These are phyloP conservation scores for Imleria badia DNA, from an alignment of 768 basidiomycete genomes.

Conservation along the genomic window DNA sequence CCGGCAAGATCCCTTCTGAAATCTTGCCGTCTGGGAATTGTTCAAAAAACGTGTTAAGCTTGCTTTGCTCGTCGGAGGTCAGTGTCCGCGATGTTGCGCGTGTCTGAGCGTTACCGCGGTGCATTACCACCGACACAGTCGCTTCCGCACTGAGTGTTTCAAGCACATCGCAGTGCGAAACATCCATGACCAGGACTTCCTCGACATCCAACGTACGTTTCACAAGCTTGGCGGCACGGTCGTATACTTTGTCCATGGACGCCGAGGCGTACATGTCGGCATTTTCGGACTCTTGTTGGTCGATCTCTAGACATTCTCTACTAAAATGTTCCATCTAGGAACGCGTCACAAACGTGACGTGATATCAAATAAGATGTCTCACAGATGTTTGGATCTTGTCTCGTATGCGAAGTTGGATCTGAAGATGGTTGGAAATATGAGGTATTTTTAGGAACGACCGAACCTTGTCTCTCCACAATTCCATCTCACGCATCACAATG, in stretches of 20 bases:
- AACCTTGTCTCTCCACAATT: slow-evolving; percentile 93
- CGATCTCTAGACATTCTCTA: slow-evolving; percentile 91
- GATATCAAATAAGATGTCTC: slow-evolving; percentile 23
- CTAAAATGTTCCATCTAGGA: slow-evolving; percentile 91
- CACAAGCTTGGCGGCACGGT: slow-evolving; percentile 86
- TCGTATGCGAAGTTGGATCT: slow-evolving; percentile 88
- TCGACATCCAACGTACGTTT: slow-evolving; percentile 90
- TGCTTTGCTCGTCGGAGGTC: slow-evolving; percentile 68
- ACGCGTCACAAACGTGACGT: background rate
- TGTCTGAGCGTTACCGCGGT: slow-evolving; percentile 60
- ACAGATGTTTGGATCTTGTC: slow-evolving; percentile 91
- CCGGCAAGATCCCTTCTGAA: slow-evolving; percentile 82
- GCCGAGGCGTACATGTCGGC: slow-evolving; percentile 26
- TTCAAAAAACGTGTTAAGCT: slow-evolving; percentile 73
- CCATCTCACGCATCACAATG: slow-evolving; percentile 93
- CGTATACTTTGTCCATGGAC: slow-evolving; percentile 87
- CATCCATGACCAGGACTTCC: slow-evolving; percentile 89
- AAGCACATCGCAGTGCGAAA: slow-evolving; percentile 85
- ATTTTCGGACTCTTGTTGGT: slow-evolving; percentile 41
- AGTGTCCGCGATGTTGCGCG: slow-evolving; percentile 56
- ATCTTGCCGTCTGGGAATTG: slow-evolving; percentile 84
- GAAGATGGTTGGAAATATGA: background rate
- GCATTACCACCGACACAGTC: slow-evolving; percentile 65
- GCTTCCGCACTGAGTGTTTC: slow-evolving; percentile 66
- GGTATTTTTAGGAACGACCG: background rate